Evolutionary conservation across 1,284 basidiomycete species (phyloP).

Genomic region (Boletus smithii): DNA sequence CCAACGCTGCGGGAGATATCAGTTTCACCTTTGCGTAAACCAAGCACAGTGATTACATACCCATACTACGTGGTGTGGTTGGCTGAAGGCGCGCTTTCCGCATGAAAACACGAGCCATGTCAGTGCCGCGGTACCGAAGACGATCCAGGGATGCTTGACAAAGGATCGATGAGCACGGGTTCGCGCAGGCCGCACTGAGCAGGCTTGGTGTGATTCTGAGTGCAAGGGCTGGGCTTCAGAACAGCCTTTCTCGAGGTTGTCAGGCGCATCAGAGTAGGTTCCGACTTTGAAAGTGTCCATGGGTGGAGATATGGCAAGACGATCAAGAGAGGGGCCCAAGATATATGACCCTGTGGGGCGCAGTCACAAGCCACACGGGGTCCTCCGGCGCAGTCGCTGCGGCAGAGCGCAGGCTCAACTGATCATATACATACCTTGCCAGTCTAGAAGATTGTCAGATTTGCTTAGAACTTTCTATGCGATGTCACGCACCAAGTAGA

Average conservation of each 20-base stretch:
- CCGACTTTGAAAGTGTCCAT: too few relatives aligned
- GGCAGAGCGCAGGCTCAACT: too few relatives aligned
- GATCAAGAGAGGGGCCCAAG: not conserved
- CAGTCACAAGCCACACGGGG: not conserved
- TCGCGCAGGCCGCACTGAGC: not conserved
- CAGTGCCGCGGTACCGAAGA: slow-evolving; percentile 6
- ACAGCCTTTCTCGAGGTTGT: slow-evolving; percentile 23
- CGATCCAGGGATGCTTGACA: slow-evolving; percentile 12
- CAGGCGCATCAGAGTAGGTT: slow-evolving; percentile 6
- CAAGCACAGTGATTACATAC: slow-evolving; percentile 8
- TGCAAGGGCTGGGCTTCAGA: not conserved
- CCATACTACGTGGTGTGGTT: slow-evolving; percentile 4
- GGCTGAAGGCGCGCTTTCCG: slow-evolving; percentile 4
- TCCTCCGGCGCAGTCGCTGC: not conserved
- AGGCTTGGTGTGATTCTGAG: not conserved
- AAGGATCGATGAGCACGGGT: not conserved
- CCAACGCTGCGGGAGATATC: slow-evolving; percentile 7
- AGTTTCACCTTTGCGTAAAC: not conserved
- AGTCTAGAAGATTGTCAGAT: too few relatives aligned
- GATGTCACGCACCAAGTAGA: not conserved
- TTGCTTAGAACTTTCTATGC: too few relatives aligned
- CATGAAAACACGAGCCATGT: slow-evolving; percentile 17
- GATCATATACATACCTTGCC: too few relatives aligned
- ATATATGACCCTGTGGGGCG: too few relatives aligned
- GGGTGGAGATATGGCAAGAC: too few relatives aligned